Evolutionary conservation across 2,329 filamentous ascomycete genomes (phyloP), one percentile per base, ranked within the genome.

Genomic region (Colletotrichum costaricense): DNA sequence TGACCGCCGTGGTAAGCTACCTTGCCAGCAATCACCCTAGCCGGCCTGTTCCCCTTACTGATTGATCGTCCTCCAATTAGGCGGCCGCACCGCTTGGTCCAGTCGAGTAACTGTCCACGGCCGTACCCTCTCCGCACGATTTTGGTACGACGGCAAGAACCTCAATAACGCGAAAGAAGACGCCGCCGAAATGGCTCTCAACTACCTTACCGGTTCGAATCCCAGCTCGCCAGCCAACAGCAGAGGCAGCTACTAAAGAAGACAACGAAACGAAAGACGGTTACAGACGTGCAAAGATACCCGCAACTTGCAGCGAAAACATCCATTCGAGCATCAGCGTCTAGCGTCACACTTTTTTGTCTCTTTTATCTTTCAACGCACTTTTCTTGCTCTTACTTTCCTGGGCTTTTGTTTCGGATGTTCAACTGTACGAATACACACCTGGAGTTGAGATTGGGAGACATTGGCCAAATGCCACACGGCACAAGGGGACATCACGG

Each of bases 131-230:
- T 81, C 88, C n/a, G 95, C 95, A 59, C 90, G 94, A 75, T 97
- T 91, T 84, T 98, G 94, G 94, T 98, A 97, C 84, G 95, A 97
- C 82, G 95, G 95, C 74, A 91, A 94, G 81, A 95, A 94, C 80
- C 88, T 96, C 82, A 91, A 95, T 86, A 97, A 97, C 79, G 95
- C 95, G 72, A 93, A 91, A 83, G 95, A 98, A 82, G 95, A 98
- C 81, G 95, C 94, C n/a, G 95, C 95, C 76, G 94, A 98, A 83
- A 89, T 93, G 74, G 95, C 95, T 30, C 82, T 93, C 74, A 89
- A 87, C 79, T 89, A 87, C 83, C 82, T 94, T 67, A 84, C 76
- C 69, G 81, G 81, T 63, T 84, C 82, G 69, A 82, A 78, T 62
- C 80, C 83, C n/a, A 83, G 78, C 70, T 86, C 84, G 24, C 83